Conservation (phyloP, 441 rosid genomes). For the Brassica balearica region DNA sequence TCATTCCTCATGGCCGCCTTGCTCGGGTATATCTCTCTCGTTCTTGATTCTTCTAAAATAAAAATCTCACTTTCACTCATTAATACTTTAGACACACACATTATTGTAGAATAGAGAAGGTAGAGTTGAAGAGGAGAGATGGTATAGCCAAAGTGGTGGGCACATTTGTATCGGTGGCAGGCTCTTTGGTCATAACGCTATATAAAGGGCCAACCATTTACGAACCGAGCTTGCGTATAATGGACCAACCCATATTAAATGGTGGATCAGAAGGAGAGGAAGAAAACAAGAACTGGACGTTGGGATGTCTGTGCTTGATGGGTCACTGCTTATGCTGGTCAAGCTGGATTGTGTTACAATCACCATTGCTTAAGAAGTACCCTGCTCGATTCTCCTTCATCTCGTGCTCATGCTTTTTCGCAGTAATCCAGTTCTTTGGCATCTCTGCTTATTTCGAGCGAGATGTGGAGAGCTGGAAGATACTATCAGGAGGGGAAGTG, state of each 20-base stretch:
- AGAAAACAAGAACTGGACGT: constrained; percentile 52
- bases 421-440: constrained; percentile 65
- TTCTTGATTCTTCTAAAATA: constrained; percentile 9
- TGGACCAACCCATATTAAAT: not conserved
- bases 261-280: constrained; percentile 26
- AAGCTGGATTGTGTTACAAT: constrained; percentile 85
- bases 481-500: constrained; percentile 58
- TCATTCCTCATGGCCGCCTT: constrained; percentile 80
- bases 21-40: constrained; percentile 51
- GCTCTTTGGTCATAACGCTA: constrained; percentile 81
- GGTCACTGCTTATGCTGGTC: constrained; percentile 94
- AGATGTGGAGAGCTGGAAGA: constrained; percentile 64
- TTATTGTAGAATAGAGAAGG: constrained; percentile 72
- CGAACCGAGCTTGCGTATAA: constrained; percentile 39
- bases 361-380: constrained; percentile 76
- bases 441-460: constrained; percentile 68
- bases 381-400: constrained; percentile 86
- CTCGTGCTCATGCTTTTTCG: constrained; percentile 74
- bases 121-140: constrained; percentile 66
- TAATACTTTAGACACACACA: not conserved
- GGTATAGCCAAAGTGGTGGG: constrained; percentile 81
- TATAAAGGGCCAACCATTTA: constrained; percentile 79
- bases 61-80: constrained; percentile 14
- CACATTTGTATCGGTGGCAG: constrained; percentile 66
- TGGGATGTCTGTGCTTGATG: constrained; percentile 76